phyloP scores from a whole-genome alignment of 306 rosid species.

The Luffa acutangula region DNA sequence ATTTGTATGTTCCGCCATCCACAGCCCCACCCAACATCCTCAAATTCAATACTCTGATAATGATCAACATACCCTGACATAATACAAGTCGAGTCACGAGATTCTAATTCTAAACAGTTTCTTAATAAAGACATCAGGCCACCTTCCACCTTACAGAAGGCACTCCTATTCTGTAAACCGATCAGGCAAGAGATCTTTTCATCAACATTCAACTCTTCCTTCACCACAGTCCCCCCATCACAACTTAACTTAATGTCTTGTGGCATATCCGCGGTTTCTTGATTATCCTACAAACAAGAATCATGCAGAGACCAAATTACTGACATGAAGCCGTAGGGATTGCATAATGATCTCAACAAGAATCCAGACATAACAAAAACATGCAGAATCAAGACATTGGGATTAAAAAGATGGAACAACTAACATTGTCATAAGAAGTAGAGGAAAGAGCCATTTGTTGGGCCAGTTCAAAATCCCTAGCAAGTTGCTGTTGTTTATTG shows the following conservation, averaged over 20 bases:
- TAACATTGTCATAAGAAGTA: slow-evolving; percentile 16
- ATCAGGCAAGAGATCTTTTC: slow-evolving; percentile 41
- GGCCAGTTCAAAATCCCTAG: slow-evolving; percentile 28
- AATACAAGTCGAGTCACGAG: slow-evolving; percentile 31
- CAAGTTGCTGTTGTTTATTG: slow-evolving; percentile 15
- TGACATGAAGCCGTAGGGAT: background rate
- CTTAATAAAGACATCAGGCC: slow-evolving; percentile 57
- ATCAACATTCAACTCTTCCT: slow-evolving; percentile 16
- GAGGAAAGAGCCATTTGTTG: slow-evolving; percentile 26
- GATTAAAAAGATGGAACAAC: background rate
- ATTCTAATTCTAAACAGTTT: slow-evolving; percentile 62
- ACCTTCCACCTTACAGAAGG: slow-evolving; percentile 39
- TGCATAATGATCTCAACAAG: background rate
- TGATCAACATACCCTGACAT: slow-evolving; percentile 62
- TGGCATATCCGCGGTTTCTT: slow-evolving; percentile 8
- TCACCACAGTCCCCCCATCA: slow-evolving; percentile 17
- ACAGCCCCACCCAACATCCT: slow-evolving; percentile 85
- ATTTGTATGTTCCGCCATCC: slow-evolving; percentile 88
- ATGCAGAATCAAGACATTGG: background rate
- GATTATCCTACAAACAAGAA: slow-evolving; percentile 27
- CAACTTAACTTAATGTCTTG: slow-evolving; percentile 4
- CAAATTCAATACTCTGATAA: slow-evolving; percentile 47
- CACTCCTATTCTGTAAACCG: slow-evolving; percentile 38
- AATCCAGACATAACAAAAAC: background rate
- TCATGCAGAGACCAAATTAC: background rate